Percentiles rank a stretch among this genome's conserved stretches.
Evolutionary conservation across 768 basidiomycete species (phyloP).

Genomic region (Leccinum longicurvipes): DNA sequence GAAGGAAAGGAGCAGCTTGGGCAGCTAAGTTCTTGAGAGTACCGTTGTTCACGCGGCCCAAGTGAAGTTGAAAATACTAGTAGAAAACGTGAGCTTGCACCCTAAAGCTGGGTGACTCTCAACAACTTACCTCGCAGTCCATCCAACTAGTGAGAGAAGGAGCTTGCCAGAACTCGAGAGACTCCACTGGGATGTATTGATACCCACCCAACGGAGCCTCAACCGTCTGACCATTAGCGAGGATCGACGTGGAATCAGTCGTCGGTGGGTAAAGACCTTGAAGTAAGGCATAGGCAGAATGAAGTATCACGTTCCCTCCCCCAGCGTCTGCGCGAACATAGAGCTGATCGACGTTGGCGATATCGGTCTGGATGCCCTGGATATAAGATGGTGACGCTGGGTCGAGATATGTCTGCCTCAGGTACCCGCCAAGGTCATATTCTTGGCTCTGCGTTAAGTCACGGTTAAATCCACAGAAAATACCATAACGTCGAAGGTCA

Average conservation of each 20-base stretch:
- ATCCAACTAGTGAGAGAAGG: conserved; percentile 81
- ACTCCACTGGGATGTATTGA: conserved; percentile 67
- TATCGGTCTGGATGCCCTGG: conserved; percentile 58
- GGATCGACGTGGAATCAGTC: conserved; percentile 55
- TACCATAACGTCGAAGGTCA: not conserved
- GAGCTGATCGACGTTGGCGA: conserved; percentile 67
- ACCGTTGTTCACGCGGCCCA: conserved; percentile 21
- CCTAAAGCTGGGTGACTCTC: not conserved
- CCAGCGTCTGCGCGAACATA: conserved; percentile 78
- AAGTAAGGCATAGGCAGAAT: conserved; percentile 77
- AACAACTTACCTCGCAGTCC: conserved; percentile 43
- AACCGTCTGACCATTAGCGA: conserved; percentile 72
- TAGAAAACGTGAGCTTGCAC: not conserved
- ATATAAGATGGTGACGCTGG: conserved; percentile 63
- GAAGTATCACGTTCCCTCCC: conserved; percentile 75
- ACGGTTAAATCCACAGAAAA: not conserved
- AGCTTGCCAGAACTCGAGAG: conserved; percentile 53
- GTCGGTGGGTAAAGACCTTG: conserved; percentile 85
- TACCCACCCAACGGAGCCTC: conserved; percentile 78
- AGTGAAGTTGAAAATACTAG: conserved; percentile 29
- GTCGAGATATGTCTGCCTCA: conserved; percentile 65
- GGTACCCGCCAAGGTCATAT: conserved; percentile 52
- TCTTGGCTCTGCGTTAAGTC: conserved; percentile 42
- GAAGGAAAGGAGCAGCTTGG: conserved; percentile 63
- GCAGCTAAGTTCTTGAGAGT: conserved; percentile 53